Conservation (phyloP, 176 grass and related monocot genomes). For the Oryza rufipogon region DNA sequence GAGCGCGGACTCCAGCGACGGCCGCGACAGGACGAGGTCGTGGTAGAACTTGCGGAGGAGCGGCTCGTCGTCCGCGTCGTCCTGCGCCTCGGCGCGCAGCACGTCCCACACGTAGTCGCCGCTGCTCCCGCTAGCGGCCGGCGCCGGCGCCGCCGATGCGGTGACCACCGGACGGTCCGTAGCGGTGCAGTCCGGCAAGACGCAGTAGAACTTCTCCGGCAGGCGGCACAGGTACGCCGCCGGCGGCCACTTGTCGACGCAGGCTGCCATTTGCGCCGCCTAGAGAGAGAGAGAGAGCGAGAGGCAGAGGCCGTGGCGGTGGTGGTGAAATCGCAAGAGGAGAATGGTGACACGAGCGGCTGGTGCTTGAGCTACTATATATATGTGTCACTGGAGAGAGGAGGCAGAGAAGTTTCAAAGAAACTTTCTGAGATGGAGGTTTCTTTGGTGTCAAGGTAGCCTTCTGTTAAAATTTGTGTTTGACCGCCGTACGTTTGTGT, state of each 20-base stretch:
- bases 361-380: conserved; percentile 45
- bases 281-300: neutral
- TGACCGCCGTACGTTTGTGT: neutral
- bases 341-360: neutral
- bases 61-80: conserved; percentile 64
- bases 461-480: neutral
- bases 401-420: conserved; percentile 45
- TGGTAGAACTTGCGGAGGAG: conserved; percentile 63
- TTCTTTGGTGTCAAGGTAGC: neutral
- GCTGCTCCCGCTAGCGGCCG: neutral
- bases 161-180: neutral
- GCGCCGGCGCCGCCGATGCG: neutral
- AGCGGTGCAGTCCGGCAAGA: neutral
- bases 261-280: conserved; percentile 58
- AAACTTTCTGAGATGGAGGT: neutral
- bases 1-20: conserved; percentile 73
- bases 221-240: conserved; percentile 26
- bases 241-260: conserved; percentile 68
- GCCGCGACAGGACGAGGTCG: conserved; percentile 60
- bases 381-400: conserved; percentile 19
- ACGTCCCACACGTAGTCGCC: conserved; percentile 60
- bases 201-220: conserved; percentile 24
- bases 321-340: neutral
- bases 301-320: neutral
- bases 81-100: conserved; percentile 66